These are phyloP conservation scores for Vitis hybrid DNA, from an alignment of 177 flowering plant genomes.

Conservation along the genomic window DNA sequence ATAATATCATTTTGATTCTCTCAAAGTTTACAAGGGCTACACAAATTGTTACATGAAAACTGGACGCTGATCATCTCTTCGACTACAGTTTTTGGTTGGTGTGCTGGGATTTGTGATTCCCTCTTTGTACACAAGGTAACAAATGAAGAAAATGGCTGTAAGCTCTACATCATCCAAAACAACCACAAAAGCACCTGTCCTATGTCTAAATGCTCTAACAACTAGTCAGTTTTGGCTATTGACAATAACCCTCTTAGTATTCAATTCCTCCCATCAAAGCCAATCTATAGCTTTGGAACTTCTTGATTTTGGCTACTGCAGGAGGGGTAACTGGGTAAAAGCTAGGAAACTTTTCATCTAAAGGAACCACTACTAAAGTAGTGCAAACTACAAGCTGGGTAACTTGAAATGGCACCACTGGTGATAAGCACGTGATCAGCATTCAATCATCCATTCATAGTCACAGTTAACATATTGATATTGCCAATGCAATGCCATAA, in stretches of 20 bases:
- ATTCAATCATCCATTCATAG: not conserved
- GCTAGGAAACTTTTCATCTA: too few species aligned
- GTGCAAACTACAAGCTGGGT: not conserved
- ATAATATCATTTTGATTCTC: too few species aligned
- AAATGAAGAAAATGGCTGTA: too few species aligned
- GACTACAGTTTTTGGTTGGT: not conserved
- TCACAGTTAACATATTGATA: not conserved
- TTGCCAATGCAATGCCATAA: not conserved
- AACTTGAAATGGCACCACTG: not conserved
- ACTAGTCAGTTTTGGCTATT: slow-evolving; percentile 1
- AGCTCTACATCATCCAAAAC: slow-evolving; percentile 8
- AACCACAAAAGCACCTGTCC: not conserved
- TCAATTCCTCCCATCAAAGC: not conserved
- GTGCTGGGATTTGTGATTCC: not conserved
- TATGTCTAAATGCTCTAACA: slow-evolving; percentile 1
- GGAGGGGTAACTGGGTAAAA: too few species aligned
- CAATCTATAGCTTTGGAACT: too few species aligned
- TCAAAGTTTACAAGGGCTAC: slow-evolving; percentile 7
- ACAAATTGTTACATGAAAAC: not conserved
- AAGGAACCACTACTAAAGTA: not conserved
- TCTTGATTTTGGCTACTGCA: too few species aligned
- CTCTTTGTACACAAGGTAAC: slow-evolving; percentile 11
- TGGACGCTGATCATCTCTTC: not conserved
- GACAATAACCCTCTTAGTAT: not conserved
- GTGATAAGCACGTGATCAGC: slow-evolving; percentile 2